phyloP scores from a whole-genome alignment of 2,329 filamentous ascomycete species.

The Cordyceps militaris region DNA sequence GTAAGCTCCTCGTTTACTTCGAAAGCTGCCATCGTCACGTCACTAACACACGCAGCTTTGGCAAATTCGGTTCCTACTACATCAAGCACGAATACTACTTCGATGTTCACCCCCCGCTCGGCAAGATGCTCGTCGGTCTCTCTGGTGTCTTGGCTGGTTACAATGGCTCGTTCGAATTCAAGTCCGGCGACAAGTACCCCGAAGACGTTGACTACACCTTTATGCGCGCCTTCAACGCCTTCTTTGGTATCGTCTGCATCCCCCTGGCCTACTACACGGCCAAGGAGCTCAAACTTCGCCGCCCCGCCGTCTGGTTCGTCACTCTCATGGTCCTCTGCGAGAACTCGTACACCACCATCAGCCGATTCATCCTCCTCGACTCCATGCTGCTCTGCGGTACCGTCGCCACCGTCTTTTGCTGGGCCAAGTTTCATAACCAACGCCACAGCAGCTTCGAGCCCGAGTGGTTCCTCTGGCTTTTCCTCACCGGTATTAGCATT shows the following conservation, averaged over 20 bases:
- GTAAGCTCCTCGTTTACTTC: constrained; percentile 32
- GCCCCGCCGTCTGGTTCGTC: constrained; percentile 87
- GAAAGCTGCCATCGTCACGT: constrained; percentile 12
- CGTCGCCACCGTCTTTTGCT: constrained; percentile 95
- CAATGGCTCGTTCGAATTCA: constrained; percentile 99
- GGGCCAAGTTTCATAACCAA: constrained; percentile 90
- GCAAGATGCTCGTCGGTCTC: constrained; percentile 96
- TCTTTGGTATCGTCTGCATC: constrained; percentile 87
- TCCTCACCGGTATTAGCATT: constrained; percentile 89
- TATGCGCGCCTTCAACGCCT: constrained; percentile 96
- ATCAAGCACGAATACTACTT: constrained; percentile 99
- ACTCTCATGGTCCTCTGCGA: constrained; percentile 97
- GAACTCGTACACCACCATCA: constrained; percentile 99
- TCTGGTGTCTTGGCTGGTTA: constrained; percentile 95
- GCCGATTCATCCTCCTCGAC: constrained; percentile 93
- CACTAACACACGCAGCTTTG: constrained; percentile 52
- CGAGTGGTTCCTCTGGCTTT: constrained; percentile 93
- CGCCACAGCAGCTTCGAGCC: constrained; percentile 78
- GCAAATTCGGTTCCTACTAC: constrained; percentile 98
- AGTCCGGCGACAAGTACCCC: constrained; percentile 93
- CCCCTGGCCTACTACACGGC: constrained; percentile 94
- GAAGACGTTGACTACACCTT: constrained; percentile 93
- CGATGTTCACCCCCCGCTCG: constrained; percentile 80
- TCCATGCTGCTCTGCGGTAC: constrained; percentile 99
- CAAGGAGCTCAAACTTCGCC: constrained; percentile 78